These are phyloP conservation scores for Eutypa lata DNA, from an alignment of 2,329 filamentous ascomycete genomes.

Conservation along the genomic window DNA sequence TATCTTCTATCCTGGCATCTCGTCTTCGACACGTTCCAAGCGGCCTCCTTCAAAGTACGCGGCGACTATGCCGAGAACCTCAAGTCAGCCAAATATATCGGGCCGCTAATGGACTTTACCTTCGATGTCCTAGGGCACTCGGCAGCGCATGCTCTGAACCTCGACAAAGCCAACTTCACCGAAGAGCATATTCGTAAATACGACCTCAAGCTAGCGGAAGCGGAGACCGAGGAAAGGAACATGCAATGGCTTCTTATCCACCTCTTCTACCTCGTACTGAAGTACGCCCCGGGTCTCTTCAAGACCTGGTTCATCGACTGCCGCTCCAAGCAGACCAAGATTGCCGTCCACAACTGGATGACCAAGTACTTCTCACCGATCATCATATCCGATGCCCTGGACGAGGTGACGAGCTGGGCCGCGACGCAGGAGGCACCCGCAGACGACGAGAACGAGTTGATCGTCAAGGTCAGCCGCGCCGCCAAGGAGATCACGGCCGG, in stretches of 20 bases:
- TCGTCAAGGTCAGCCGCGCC: constrained; percentile 68
- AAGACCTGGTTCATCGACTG: constrained; percentile 83
- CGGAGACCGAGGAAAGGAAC: constrained; percentile 65
- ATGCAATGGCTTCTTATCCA: constrained; percentile 83
- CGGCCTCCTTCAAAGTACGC: constrained; percentile 77
- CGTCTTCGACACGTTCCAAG: constrained; percentile 79
- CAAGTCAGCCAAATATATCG: constrained; percentile 68
- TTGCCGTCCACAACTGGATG: constrained; percentile 80
- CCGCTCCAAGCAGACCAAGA: constrained; percentile 74
- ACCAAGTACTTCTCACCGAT: constrained; percentile 75
- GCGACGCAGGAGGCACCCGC: constrained; percentile 45
- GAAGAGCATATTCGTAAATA: constrained; percentile 54
- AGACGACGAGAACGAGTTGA: constrained; percentile 53
- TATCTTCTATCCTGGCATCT: constrained; percentile 90
- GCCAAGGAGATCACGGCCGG: constrained; percentile 76
- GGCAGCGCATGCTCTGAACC: constrained; percentile 67
- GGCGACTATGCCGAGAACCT: constrained; percentile 77
- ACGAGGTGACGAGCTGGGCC: constrained; percentile 67
- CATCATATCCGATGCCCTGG: constrained; percentile 62
- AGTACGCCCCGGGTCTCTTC: constrained; percentile 73
- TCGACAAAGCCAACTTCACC: constrained; percentile 65
- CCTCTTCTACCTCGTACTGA: constrained; percentile 78
- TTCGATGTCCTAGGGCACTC: constrained; percentile 84
- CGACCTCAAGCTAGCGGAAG: constrained; percentile 48
- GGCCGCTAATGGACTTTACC: constrained; percentile 70